Percentiles rank a stretch among this genome's conserved stretches.
phyloP scores from a whole-genome alignment of 176 grass and related monocot species.

The Carex cristatella region DNA sequence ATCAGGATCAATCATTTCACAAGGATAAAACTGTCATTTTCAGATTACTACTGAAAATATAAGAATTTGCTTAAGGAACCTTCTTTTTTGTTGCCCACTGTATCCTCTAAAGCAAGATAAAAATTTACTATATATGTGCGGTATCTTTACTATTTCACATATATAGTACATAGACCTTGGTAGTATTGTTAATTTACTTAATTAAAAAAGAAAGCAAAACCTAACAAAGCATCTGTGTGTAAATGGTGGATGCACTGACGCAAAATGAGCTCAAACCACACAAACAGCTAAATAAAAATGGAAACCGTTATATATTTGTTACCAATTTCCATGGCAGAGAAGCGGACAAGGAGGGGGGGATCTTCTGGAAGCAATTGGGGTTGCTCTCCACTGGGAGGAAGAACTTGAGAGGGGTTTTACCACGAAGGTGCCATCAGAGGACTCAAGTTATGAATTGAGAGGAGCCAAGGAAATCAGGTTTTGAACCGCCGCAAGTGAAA shows the following conservation, averaged over 20 bases:
- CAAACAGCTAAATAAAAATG: no score
- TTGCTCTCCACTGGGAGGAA: neutral
- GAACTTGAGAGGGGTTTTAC: slow-evolving; percentile 7
- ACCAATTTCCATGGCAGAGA: neutral
- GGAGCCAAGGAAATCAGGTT: neutral
- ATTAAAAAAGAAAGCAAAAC: neutral
- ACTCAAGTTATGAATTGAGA: neutral
- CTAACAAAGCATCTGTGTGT: no score
- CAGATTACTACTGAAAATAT: neutral
- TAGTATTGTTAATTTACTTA: neutral
- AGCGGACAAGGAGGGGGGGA: neutral
- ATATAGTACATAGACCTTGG: neutral
- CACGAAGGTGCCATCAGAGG: neutral
- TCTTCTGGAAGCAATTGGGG: neutral
- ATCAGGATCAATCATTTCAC: neutral
- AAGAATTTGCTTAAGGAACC: no score
- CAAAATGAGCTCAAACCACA: no score
- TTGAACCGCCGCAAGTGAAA: no score
- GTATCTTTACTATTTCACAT: neutral
- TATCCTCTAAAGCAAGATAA: no score
- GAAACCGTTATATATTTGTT: no score
- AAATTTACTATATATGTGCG: neutral
- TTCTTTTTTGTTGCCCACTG: no score
- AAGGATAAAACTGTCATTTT: neutral
- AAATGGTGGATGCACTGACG: no score